Conservation (phyloP, 108 stramenopile species). For the Skeletonema menzelii region DNA sequence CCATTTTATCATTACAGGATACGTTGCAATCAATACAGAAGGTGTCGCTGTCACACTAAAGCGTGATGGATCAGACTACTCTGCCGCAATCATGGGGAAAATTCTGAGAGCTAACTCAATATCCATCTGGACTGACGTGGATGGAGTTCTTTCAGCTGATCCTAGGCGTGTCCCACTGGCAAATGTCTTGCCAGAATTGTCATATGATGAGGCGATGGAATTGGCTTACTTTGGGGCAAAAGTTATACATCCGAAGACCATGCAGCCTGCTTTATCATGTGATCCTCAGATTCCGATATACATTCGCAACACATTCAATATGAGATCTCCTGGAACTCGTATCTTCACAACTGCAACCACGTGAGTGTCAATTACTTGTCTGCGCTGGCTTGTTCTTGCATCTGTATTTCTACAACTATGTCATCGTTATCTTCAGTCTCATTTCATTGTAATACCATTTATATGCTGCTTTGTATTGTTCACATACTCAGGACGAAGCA, state of each 20-base stretch:
- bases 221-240: slow-evolving; percentile 94
- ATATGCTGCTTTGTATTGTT: neutral
- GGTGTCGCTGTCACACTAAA: slow-evolving; percentile 88
- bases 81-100: slow-evolving; percentile 86
- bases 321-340: slow-evolving; percentile 72
- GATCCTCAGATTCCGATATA: slow-evolving; percentile 84
- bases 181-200: slow-evolving; percentile 66
- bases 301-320: slow-evolving; percentile 90
- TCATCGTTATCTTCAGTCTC: neutral
- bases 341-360: slow-evolving; percentile 65
- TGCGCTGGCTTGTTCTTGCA: neutral
- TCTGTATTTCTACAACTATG: neutral
- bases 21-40: slow-evolving; percentile 81
- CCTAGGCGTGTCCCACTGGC: slow-evolving; percentile 86
- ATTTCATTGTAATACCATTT: neutral
- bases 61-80: slow-evolving; percentile 90
- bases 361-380: neutral
- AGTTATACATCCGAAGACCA: slow-evolving; percentile 91
- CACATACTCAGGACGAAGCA: slow-evolving; percentile 23
- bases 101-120: slow-evolving; percentile 72
- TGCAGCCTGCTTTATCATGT: slow-evolving; percentile 67
- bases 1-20: slow-evolving; percentile 92
- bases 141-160: slow-evolving; percentile 79
- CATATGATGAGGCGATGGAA: slow-evolving; percentile 93
- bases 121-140: slow-evolving; percentile 91